These are phyloP conservation scores for Juglanconis sp. DNA, from an alignment of 2,329 filamentous ascomycete species.

Conservation along the genomic window DNA sequence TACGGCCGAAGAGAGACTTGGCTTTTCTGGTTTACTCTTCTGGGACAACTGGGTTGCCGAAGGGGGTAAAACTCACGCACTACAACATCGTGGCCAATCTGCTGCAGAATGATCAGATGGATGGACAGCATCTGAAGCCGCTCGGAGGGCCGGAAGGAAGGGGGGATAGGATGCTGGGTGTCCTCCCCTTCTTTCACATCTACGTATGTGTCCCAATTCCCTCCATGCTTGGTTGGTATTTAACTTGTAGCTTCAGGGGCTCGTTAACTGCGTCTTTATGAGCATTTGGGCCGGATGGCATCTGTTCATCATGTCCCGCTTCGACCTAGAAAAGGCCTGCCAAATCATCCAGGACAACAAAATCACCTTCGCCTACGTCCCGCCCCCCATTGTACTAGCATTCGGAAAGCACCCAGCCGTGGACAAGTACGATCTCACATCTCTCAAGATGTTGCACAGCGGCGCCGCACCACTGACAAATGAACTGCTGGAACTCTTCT, in stretches of 20 bases:
- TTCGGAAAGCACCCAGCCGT: constrained; percentile 78
- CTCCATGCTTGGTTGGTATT: neutral
- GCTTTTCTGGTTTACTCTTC: constrained; percentile 86
- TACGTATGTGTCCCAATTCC: constrained; percentile 56
- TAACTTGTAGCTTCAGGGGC: constrained; percentile 38
- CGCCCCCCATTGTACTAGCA: constrained; percentile 78
- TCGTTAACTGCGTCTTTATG: constrained; percentile 71
- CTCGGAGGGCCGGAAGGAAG: constrained; percentile 57
- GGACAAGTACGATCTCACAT: constrained; percentile 75
- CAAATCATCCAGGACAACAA: constrained; percentile 68
- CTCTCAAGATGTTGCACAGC: constrained; percentile 78
- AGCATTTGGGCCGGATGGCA: constrained; percentile 63
- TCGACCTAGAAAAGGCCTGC: constrained; percentile 79
- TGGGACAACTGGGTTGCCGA: constrained; percentile 86
- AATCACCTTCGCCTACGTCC: constrained; percentile 77
- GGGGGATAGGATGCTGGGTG: constrained; percentile 71
- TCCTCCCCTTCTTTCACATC: constrained; percentile 88
- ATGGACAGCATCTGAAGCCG: constrained; percentile 54
- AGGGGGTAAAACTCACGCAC: constrained; percentile 86
- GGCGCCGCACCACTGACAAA: constrained; percentile 81
- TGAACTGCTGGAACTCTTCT: constrained; percentile 75
- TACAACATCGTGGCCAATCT: constrained; percentile 77
- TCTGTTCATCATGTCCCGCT: constrained; percentile 71
- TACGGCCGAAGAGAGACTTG: constrained; percentile 68
- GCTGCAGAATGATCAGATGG: constrained; percentile 50